Evolutionary conservation across 768 basidiomycete genomes (phyloP), one percentile per base, ranked within the genome.

Genomic region (Arthromyces matolae): DNA sequence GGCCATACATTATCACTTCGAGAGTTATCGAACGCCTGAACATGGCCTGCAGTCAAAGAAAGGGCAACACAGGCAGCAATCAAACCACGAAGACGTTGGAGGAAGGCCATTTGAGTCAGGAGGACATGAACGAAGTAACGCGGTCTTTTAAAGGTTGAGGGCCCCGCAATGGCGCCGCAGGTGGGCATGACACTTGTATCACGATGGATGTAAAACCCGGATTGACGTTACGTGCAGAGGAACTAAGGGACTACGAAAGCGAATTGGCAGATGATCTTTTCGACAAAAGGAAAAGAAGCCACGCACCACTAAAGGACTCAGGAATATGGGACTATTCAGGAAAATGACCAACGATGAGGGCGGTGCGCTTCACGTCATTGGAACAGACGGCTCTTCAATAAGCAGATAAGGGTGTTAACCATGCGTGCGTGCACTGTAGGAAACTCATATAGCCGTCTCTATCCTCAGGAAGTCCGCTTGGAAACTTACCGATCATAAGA

Each of bases 1-100:
- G 1, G 8, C 57, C 64, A 32, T 55, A 72, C 71, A 41, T 73
- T 73, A 34, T 72, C 69, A 28, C 61, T 64, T 27, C 67, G 53
- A 10, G 63, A 60, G 37, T 56, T 64, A 51, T 71, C 68, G 50
- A 60, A 71, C 3, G 59, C 69, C 22, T 13, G 25, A 14, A 50
- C 51, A 23, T 40, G 45, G 39, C 51, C 35, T 22, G 48, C 4
- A 42, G 23, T 19, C 9, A 45, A 27, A 23, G 46, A 31, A 37
- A 51, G 33, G 14, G 49, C 19, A 19, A 51, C 22, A 24, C n/a
- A 56, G 46, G 24, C 43, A 3, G 47, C 23, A 12, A 49, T 35
- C 14, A 47, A 27, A 10, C 36, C 38, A 32, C 20, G 27, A 19
- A 39, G 45, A 24, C 33, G 48, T 18, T 36, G 19, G 23, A 37